Conservation (phyloP, 768 basidiomycete genomes). For the Phanerochaete sordida region DNA sequence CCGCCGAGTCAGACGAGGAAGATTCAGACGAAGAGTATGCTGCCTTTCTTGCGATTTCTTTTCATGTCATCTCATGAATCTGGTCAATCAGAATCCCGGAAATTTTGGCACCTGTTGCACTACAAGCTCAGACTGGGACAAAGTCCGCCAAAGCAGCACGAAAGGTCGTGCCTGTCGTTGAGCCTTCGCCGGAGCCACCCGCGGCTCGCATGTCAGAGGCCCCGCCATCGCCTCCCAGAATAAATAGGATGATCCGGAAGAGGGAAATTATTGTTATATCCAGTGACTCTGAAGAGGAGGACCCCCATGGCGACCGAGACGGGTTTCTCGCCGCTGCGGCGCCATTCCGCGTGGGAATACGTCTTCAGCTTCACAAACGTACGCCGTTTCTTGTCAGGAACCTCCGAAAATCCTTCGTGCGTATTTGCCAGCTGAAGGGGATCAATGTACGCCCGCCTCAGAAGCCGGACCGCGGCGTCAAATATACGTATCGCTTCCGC, state of each 20-base stretch:
- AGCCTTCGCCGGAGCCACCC: neutral
- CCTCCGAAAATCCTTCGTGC: slow-evolving; percentile 45
- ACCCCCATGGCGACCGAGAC: slow-evolving; percentile 4
- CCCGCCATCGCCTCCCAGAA: neutral
- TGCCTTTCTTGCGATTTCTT: no score
- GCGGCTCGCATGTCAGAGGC: neutral
- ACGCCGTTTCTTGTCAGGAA: slow-evolving; percentile 59
- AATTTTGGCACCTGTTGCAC: neutral
- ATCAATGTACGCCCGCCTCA: slow-evolving; percentile 28
- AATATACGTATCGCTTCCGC: slow-evolving; percentile 15
- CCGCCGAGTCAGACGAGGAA: neutral
- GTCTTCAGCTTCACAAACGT: neutral
- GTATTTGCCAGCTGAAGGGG: slow-evolving; percentile 34
- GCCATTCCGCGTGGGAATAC: neutral
- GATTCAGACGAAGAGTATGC: neutral
- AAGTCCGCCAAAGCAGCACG: neutral
- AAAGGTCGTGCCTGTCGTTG: neutral
- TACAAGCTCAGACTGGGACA: neutral
- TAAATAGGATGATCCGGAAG: neutral
- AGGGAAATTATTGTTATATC: slow-evolving; percentile 7
- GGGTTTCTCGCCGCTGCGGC: slow-evolving; percentile 14
- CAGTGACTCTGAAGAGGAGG: slow-evolving; percentile 9
- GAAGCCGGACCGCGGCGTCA: neutral
- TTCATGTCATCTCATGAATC: no score
- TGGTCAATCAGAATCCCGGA: neutral